Evolutionary conservation across 2,329 filamentous ascomycete species (phyloP), one percentile per base, ranked within the genome.

Genomic region (Magnaporthiopsis incrustans): DNA sequence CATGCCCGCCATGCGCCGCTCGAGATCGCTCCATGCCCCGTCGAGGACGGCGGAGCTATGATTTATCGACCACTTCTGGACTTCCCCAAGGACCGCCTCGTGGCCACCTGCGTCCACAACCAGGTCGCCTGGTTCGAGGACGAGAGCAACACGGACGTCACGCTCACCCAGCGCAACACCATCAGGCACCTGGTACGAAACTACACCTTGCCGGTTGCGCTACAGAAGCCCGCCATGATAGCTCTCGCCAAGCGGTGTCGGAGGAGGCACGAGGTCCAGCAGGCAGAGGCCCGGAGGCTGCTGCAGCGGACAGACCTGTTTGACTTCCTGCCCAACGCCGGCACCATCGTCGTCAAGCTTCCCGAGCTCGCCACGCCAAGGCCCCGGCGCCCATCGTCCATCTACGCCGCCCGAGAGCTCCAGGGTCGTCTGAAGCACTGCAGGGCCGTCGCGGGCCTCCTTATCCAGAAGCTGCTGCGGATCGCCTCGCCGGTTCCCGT

Each of bases 71-170:
- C 91, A 4, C 75, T 95, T 60, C 77, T 96, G 10, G 73, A 74
- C 11, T 92, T 93, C 71, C 78, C 82, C 66, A 96, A 98, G 76
- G 81, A 85, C 62, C 80, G 88, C 50, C 80, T 97, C n/a, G 81
- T 89, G 58, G 85, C 86, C 1, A 92, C 91, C 0, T 97, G 94
- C 71, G 74, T 87, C 66, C 79, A 82, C n/a, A 82, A 87, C 67
- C 76, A 80, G 0, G 77, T 96, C 12, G 76, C 78, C 0, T 98
- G 91, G 89, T 90, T 92, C 67, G 91, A 95, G 72, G 95, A 99
- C 73, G 77, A 80, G 57, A 97, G 93, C 1, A 99, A 99, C 71
- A 75, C 80, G 22, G 89, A 97, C 70, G 82, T 80, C 11, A 92
- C 88, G 0, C 77, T 96, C 65, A 97, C 95, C 0, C 76, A 82